Conservation (phyloP, 83 land plant genomes). For the Thuja plicata region DNA sequence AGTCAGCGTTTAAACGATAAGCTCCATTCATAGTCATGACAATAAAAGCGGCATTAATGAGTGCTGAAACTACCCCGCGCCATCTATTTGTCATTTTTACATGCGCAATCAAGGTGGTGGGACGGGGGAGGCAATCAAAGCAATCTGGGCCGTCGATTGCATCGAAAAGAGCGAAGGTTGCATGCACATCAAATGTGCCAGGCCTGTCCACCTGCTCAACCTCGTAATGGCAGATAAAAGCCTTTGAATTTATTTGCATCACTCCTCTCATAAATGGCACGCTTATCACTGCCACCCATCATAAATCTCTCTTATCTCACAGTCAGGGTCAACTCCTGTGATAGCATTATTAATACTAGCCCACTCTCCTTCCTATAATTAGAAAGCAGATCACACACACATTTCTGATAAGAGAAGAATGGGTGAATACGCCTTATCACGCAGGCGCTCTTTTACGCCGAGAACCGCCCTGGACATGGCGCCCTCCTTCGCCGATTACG, state of each 20-base stretch:
- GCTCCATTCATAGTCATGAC: neutral
- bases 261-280: neutral
- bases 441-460: neutral
- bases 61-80: neutral
- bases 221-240: neutral
- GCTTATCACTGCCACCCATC: neutral
- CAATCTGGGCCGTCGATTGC: neutral
- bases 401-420: neutral
- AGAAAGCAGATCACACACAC: no score
- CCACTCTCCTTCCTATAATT: no score
- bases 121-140: neutral
- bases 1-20: neutral
- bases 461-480: slow-evolving; percentile 5
- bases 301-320: neutral
- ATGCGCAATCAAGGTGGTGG: neutral
- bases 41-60: neutral
- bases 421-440: neutral
- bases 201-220: neutral
- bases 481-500: slow-evolving; percentile 6
- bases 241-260: neutral
- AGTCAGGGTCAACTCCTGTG: neutral
- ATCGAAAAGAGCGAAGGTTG: neutral
- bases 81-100: neutral
- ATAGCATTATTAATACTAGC: neutral
- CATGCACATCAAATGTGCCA: neutral